Percentiles rank a stretch among this genome's conserved stretches.
phyloP scores from a whole-genome alignment of 1,284 basidiomycete genomes.

The Cerrena zonata region DNA sequence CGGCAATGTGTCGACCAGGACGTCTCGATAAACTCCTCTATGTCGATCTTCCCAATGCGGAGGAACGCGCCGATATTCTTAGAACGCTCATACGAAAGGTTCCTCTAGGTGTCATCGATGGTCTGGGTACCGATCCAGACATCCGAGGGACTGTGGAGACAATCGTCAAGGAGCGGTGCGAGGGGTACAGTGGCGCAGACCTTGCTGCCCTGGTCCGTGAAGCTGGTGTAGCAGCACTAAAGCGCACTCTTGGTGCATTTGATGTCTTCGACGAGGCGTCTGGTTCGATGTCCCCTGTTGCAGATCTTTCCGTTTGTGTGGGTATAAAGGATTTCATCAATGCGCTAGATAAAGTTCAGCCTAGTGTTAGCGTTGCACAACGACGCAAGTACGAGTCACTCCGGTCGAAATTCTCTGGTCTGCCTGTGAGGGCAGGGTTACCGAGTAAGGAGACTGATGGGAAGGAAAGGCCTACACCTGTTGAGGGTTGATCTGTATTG shows the following conservation, averaged over 20 bases:
- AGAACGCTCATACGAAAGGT: slow-evolving; percentile 70
- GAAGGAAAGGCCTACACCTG: too few relatives aligned
- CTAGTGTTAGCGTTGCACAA: slow-evolving; percentile 81
- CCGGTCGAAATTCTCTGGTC: slow-evolving; percentile 76
- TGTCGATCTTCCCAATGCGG: slow-evolving; percentile 79
- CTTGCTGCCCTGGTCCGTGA: slow-evolving; percentile 83
- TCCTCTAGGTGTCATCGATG: slow-evolving; percentile 47
- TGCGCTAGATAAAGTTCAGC: slow-evolving; percentile 80
- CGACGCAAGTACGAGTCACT: slow-evolving; percentile 77
- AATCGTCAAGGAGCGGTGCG: slow-evolving; percentile 59
- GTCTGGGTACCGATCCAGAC: not conserved
- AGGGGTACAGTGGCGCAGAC: slow-evolving; percentile 88
- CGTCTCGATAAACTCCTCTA: slow-evolving; percentile 94
- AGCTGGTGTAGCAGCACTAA: slow-evolving; percentile 81
- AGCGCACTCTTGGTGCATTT: slow-evolving; percentile 62
- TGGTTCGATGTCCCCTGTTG: slow-evolving; percentile 15
- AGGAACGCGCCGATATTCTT: slow-evolving; percentile 83
- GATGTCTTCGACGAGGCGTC: slow-evolving; percentile 43
- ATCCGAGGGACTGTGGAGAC: slow-evolving; percentile 36
- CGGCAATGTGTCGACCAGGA: slow-evolving; percentile 95
- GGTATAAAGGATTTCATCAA: slow-evolving; percentile 62
- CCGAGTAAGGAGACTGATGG: not conserved
- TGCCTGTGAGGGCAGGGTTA: slow-evolving; percentile 1
- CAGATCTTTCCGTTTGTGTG: slow-evolving; percentile 37
- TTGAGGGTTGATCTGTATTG: too few relatives aligned